Percentiles rank a stretch among this genome's conserved stretches.
Evolutionary conservation across 1,139 yeast genomes (phyloP).

Genomic region (Suhomyces wounanorum): DNA sequence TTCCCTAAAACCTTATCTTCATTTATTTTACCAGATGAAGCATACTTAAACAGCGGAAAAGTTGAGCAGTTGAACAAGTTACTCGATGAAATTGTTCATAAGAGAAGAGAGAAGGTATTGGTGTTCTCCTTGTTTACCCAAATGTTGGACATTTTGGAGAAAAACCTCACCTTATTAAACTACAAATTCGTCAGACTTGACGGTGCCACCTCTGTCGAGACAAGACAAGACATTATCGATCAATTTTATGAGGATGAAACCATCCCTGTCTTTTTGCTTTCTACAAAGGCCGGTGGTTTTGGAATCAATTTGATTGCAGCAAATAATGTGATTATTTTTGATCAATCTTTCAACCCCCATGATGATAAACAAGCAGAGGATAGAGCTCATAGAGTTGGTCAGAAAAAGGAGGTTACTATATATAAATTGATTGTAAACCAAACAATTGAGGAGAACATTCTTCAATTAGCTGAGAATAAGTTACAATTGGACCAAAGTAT

Average conservation of each 20-base stretch:
- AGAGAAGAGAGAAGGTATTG: conserved; percentile 67
- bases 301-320: conserved; percentile 97
- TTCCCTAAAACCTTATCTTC: conserved; percentile 66
- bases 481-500: conserved; percentile 80
- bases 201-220: conserved; percentile 92
- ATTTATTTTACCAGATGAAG: conserved; percentile 55
- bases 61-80: conserved; percentile 56
- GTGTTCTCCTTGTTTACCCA: conserved; percentile 93
- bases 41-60: conserved; percentile 80
- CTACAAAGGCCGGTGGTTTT: conserved; percentile 98
- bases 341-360: conserved; percentile 95
- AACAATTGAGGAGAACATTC: conserved; percentile 88
- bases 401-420: conserved; percentile 82
- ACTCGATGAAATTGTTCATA: conserved; percentile 56
- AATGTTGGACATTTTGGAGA: conserved; percentile 82
- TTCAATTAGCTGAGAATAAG: conserved; percentile 85
- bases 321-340: conserved; percentile 86
- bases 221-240: conserved; percentile 90
- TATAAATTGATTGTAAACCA: conserved; percentile 70
- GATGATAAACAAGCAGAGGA: conserved; percentile 99
- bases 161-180: conserved; percentile 62
- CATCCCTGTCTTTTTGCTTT: conserved; percentile 82
- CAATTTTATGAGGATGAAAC: conserved; percentile 78
- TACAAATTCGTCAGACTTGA: conserved; percentile 83
- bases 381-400: conserved; percentile 97